Base-by-base conservation (phyloP, 1,139 yeast genomes). In the Blastobotrys elegans region DNA sequence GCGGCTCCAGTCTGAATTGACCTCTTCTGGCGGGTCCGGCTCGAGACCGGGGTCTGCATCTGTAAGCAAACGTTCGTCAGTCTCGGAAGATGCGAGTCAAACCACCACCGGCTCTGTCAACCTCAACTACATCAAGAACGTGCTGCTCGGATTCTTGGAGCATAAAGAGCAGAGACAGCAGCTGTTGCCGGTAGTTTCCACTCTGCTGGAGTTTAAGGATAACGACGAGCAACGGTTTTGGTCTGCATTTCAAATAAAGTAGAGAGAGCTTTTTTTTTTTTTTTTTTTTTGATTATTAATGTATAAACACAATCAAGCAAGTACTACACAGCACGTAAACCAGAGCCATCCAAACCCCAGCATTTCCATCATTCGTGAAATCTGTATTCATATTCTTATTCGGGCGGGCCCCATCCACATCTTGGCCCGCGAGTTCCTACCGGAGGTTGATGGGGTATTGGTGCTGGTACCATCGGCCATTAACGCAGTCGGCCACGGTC, bases 161-260 rank as follows among this genome's bases (percentile, higher is more conserved):
- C 96, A 87, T 61, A 85, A 77, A 59, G 97, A 90, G n/a, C 97
- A 90, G 65, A 73, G 97, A 47, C 80, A 75, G 31, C 87, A 82
- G 63, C 73, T 92, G 44, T 69, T 92, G 35, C 97, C 97, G 0
- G 97, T 92, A 4, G 73, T 92, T 27, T 77, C 90, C 47, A 81
- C 87, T 51, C 67, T 92, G 43, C 73, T 92, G 52, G 79, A 81
- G 49, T 71, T 92, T 59, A 77, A 74, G 44, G 77, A 75, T 44
- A 78, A 75, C 7, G 97, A 92, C 54, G 94, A 85, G 63, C 77
- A 75, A 56, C 76, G 87, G 59, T 72, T 90, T 30, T 62, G 84
- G 58, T 65, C 72, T 39, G 85, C 94, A 1, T 69, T 87, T 36
- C 58, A 59, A 40, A 24, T 34, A 22, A 34, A 34, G 24, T 34